Percentiles rank a stretch among this genome's conserved stretches.
phyloP scores from a whole-genome alignment of 495 filamentous ascomycete species.

The Eremomyces bilateralis region DNA sequence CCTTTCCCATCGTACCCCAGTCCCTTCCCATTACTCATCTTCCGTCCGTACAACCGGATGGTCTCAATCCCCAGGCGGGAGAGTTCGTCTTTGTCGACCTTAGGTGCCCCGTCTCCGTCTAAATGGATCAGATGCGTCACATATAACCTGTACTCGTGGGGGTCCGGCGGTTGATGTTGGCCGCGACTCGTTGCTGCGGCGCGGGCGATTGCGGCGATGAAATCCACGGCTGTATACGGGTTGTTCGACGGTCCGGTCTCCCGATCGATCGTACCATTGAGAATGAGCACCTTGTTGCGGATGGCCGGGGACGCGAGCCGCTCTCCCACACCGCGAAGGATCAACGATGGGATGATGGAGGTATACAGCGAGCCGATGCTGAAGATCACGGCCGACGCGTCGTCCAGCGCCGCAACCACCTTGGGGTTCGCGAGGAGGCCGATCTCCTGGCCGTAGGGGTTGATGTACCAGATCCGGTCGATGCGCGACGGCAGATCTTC shows the following conservation, averaged over 20 bases:
- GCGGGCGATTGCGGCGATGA: constrained; percentile 52
- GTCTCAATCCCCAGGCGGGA: constrained; percentile 47
- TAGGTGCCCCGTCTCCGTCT: constrained; percentile 47
- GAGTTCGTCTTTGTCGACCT: constrained; percentile 44
- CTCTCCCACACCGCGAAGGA: constrained; percentile 40
- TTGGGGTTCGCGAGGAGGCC: constrained; percentile 57
- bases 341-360: constrained; percentile 49
- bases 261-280: constrained; percentile 65
- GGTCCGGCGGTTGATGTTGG: constrained; percentile 6
- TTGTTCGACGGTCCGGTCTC: constrained; percentile 48
- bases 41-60: constrained; percentile 53
- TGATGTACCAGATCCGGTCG: constrained; percentile 84
- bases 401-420: constrained; percentile 41
- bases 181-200: constrained; percentile 33
- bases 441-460: constrained; percentile 86
- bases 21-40: constrained; percentile 25
- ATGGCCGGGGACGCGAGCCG: constrained; percentile 23
- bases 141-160: constrained; percentile 27
- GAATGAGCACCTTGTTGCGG: constrained; percentile 57
- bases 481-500: constrained; percentile 58
- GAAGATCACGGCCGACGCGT: constrained; percentile 53
- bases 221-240: constrained; percentile 51
- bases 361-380: constrained; percentile 74
- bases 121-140: constrained; percentile 74
- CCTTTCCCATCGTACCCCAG: constrained; percentile 60